Percentiles rank a stretch among this genome's conserved stretches.
These are phyloP conservation scores for Magnaporthales sp. DNA, from an alignment of 2,329 filamentous ascomycete genomes.

Conservation along the genomic window DNA sequence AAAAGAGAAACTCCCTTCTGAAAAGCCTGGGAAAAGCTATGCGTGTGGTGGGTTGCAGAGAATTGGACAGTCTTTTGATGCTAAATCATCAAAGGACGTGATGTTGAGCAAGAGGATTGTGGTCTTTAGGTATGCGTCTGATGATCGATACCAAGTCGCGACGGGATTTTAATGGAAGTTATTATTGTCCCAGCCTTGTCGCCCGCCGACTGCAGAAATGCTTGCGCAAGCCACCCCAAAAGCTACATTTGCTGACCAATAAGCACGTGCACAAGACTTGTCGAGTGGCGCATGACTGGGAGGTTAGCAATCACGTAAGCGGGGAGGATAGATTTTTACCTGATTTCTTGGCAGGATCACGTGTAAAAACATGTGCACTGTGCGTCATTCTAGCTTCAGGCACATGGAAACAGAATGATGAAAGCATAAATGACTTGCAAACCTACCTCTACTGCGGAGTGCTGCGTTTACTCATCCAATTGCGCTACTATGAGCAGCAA, in stretches of 20 bases:
- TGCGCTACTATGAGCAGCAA: too few relatives aligned
- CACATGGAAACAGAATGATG: too few relatives aligned
- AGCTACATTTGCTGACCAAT: background rate
- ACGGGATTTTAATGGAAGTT: background rate
- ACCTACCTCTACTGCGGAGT: too few relatives aligned
- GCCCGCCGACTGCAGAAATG: background rate
- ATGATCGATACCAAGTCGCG: background rate
- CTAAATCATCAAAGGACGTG: background rate
- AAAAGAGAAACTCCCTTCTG: background rate
- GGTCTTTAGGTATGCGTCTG: background rate
- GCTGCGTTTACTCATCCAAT: too few relatives aligned
- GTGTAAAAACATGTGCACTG: too few relatives aligned
- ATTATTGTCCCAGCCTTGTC: background rate
- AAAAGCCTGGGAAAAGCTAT: background rate
- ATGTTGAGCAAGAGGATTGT: background rate
- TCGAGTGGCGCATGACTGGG: background rate
- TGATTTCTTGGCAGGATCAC: too few relatives aligned
- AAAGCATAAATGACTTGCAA: too few relatives aligned
- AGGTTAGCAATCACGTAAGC: background rate
- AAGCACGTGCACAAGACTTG: background rate
- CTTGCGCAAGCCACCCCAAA: background rate
- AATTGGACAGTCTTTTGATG: background rate
- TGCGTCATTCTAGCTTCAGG: too few relatives aligned
- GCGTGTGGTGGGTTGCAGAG: background rate
- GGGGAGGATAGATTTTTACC: background rate